Conservation (phyloP, 345 rosid species). For the Odontarrhena argentea region DNA sequence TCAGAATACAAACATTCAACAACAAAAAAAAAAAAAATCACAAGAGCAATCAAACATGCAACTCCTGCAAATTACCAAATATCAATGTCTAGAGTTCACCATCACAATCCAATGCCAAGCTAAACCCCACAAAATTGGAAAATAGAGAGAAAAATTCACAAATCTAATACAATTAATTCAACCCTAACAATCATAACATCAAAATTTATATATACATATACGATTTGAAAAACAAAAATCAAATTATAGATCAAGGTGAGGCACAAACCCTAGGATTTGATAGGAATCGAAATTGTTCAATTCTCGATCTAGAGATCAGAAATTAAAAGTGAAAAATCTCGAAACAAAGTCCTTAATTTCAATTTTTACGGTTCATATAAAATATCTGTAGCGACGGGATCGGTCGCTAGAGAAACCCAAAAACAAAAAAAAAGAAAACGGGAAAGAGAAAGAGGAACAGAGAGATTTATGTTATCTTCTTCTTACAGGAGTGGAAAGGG, state of each 20-base stretch:
- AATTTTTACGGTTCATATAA: conserved; percentile 1
- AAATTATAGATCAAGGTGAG: conserved; percentile 22
- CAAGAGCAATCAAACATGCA: conserved; percentile 11
- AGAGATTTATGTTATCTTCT: conserved; percentile 18
- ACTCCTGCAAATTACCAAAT: background rate
- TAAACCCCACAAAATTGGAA: conserved; percentile 3
- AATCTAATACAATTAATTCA: conserved; percentile 25
- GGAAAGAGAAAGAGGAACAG: conserved; percentile 21
- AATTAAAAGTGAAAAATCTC: conserved; percentile 16
- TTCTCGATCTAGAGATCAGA: conserved; percentile 5
- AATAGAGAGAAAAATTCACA: background rate
- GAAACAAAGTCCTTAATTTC: background rate
- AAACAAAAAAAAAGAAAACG: background rate
- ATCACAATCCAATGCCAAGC: conserved; percentile 6
- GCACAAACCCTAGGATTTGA: conserved; percentile 30
- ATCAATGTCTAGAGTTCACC: background rate
- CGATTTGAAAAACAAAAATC: background rate
- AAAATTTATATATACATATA: background rate
- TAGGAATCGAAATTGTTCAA: conserved; percentile 24
- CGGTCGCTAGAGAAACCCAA: conserved; percentile 27
- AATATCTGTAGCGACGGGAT: conserved; percentile 27
- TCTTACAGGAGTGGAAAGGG: conserved; percentile 11
- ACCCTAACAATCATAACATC: conserved; percentile 28
- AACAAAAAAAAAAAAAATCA: background rate
- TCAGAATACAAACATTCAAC: background rate